Evolutionary conservation across 371 early-diverging fungal species (phyloP).

Genomic region (Rhizopus microsporus): DNA sequence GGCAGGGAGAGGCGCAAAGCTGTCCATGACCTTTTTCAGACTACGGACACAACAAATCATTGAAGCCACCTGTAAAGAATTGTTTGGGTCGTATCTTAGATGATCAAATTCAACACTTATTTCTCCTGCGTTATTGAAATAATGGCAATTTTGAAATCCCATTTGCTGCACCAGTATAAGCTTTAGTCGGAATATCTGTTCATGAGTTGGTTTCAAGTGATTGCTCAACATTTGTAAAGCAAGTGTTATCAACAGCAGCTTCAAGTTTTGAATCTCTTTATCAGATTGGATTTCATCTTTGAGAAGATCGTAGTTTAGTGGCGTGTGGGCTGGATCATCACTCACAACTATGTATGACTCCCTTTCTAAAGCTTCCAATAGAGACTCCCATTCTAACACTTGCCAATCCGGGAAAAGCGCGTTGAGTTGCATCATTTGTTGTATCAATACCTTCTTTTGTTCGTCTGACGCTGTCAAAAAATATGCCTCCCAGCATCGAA

Average conservation of each 20-base stretch:
- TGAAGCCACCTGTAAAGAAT: slow-evolving; percentile 34
- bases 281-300: slow-evolving; percentile 18
- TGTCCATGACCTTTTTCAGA: slow-evolving; percentile 55
- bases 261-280: slow-evolving; percentile 34
- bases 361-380: slow-evolving; percentile 45
- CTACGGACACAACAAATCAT: slow-evolving; percentile 44
- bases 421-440: slow-evolving; percentile 52
- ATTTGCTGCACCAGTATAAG: slow-evolving; percentile 40
- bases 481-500: slow-evolving; percentile 61
- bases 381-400: slow-evolving; percentile 55
- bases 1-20: slow-evolving; percentile 47
- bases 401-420: slow-evolving; percentile 58
- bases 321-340: slow-evolving; percentile 24
- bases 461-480: slow-evolving; percentile 46
- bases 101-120: slow-evolving; percentile 39
- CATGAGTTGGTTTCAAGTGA: slow-evolving; percentile 38
- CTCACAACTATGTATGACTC: slow-evolving; percentile 33
- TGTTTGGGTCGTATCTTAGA: slow-evolving; percentile 37
- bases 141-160: slow-evolving; percentile 44
- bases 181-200: slow-evolving; percentile 46
- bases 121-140: slow-evolving; percentile 34
- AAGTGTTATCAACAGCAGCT: slow-evolving; percentile 44
- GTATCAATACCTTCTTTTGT: slow-evolving; percentile 38
- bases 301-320: not conserved
- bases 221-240: slow-evolving; percentile 56